Evolutionary conservation across 2,329 filamentous ascomycete species (phyloP).

Genomic region (Diaporthe amygdali): DNA sequence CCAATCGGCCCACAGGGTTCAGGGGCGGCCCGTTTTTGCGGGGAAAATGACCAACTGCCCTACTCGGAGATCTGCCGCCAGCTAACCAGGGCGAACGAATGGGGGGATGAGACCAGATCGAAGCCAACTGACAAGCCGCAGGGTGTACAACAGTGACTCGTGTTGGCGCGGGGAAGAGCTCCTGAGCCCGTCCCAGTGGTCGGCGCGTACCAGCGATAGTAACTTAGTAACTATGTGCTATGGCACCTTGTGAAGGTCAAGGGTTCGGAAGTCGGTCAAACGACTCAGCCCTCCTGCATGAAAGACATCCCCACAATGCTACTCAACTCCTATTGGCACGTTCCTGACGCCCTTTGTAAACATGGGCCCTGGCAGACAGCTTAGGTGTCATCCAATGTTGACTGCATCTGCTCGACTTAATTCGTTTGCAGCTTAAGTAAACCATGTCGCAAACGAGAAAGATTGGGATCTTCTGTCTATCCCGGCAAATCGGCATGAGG

Average conservation of each 20-base stretch:
- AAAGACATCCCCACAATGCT: not conserved
- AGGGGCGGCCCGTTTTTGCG: slow-evolving; percentile 1
- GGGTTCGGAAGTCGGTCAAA: not conserved
- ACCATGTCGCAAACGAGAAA: not conserved
- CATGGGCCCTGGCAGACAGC: not conserved
- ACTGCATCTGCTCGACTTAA: not conserved
- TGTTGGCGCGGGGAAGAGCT: not conserved
- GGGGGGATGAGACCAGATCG: not conserved
- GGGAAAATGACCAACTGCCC: not conserved
- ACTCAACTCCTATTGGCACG: not conserved
- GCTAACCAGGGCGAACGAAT: not conserved
- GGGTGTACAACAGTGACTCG: not conserved
- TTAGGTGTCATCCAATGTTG: not conserved
- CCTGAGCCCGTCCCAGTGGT: not conserved
- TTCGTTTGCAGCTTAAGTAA: not conserved
- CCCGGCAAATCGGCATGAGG: not conserved
- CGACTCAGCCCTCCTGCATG: not conserved
- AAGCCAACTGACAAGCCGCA: not conserved
- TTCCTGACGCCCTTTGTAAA: not conserved
- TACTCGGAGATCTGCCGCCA: slow-evolving; percentile 6
- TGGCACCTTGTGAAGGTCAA: too few species aligned
- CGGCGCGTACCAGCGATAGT: too few species aligned
- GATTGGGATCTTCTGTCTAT: not conserved
- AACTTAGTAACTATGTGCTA: too few species aligned
- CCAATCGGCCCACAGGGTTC: not conserved